Base-by-base conservation (phyloP, 139 green algal genomes). In the Chlamydomonas schloesseri region DNA sequence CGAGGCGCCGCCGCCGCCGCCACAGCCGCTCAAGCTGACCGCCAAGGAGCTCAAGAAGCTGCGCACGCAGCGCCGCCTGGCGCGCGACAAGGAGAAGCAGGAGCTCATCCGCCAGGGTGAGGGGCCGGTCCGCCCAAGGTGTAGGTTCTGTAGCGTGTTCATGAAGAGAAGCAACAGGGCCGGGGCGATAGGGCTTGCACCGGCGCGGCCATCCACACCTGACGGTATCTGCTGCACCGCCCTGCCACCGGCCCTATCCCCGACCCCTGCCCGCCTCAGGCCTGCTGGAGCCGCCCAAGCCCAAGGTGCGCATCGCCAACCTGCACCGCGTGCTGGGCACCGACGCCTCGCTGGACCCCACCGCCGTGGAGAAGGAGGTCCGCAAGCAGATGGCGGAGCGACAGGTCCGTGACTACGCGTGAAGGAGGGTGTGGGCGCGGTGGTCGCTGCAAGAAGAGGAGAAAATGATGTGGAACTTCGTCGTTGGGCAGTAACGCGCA, bases 261-360 rank as follows among this genome's bases (percentile, higher is more conserved):
- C 28, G 1, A 67, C 13, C 33, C 29, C n/a, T 18, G 28, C 64
- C 42, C 13, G 42, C 82, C 29, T 17, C 72, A 89, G 98, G 98
- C 3, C 89, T 99, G 88, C 90, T 99, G 77, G 97, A 99, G 91
- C 93, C 98, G 14, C 96, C 98, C 28, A 96, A 97, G 88, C 94
- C 97, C 88, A 99, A 99, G 91, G 94, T 99, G 42, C 98, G 98
- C 91, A 96, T 99, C 58, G 95, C 93, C 89, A 99, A 99, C 93
- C 89, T 99, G 82, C 97, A 98, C 94, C 87, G 96, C 0, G 97
- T 99, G 88, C 88, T 99, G 88, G 97, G 96, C 15, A 91, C 92
- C n/a, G 93, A 98, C 13, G 94, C 96, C 1, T 93, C 94, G 21
- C 89, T 94, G 36, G 97, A 99, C 93, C 98, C 98, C 36, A 99